A percentile compares a stretch with the other conserved stretches of the same genome.
Conservation (phyloP, 2,329 filamentous ascomycete species). For the Fusarium sp. region DNA sequence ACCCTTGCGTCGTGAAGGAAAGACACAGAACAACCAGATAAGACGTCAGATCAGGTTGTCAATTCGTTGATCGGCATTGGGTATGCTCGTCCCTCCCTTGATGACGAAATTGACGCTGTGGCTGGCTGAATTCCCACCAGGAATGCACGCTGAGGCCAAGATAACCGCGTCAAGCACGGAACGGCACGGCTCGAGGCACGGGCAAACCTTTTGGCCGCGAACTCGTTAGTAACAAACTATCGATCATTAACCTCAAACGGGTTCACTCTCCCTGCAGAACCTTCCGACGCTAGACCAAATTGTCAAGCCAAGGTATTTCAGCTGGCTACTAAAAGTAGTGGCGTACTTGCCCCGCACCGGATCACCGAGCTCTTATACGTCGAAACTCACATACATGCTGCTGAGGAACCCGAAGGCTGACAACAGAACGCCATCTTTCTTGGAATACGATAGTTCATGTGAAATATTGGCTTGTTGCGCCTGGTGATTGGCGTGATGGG, state of each 20-base stretch:
- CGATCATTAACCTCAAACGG: background rate
- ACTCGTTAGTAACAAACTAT: background rate
- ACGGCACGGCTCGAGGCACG: constrained; percentile 4
- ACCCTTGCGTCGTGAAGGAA: too few relatives aligned
- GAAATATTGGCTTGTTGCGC: background rate
- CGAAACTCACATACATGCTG: too few relatives aligned
- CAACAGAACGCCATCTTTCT: background rate
- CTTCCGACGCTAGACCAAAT: background rate
- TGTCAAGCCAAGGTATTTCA: constrained; percentile 1
- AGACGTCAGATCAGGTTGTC: background rate
- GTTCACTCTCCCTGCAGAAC: background rate
- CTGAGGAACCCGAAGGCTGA: background rate
- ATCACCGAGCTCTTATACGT: too few relatives aligned
- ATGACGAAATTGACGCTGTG: background rate
- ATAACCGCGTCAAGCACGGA: background rate
- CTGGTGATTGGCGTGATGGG: background rate
- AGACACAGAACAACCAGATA: too few relatives aligned
- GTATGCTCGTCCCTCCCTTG: background rate
- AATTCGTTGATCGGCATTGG: background rate
- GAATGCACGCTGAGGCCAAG: background rate
- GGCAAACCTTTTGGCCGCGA: background rate
- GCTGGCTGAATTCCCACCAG: background rate
- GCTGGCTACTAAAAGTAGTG: background rate
- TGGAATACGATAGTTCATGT: background rate
- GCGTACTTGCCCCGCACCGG: background rate